Evolutionary conservation across 345 rosid species (phyloP).

Genomic region (Hevea brasiliensis): DNA sequence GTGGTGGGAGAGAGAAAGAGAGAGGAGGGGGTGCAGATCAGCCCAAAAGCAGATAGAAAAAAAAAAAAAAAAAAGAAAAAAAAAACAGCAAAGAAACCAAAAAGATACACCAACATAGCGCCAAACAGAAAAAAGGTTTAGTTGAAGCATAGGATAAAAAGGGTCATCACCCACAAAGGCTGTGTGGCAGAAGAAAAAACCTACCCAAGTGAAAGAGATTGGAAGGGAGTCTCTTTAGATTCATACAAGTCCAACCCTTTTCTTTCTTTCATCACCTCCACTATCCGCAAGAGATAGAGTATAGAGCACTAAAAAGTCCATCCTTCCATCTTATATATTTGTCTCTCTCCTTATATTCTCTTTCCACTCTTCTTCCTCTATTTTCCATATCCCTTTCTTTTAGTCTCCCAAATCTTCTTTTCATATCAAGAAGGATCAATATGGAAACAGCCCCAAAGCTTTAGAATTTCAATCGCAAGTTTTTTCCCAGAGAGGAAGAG

Average conservation of each 20-base stretch:
- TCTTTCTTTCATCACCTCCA: conserved; percentile 9
- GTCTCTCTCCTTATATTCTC: conserved; percentile 18
- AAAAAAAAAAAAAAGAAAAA: conserved; percentile 12
- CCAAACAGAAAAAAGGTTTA: conserved; percentile 24
- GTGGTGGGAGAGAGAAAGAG: too few relatives aligned
- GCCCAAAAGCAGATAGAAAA: conserved; percentile 1
- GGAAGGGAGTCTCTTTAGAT: not conserved
- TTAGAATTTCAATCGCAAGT: conserved; percentile 10
- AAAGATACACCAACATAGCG: conserved; percentile 35
- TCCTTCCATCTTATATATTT: conserved; percentile 26
- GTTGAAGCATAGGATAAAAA: conserved; percentile 33
- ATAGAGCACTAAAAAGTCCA: conserved; percentile 22
- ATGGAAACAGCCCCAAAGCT: conserved; percentile 9
- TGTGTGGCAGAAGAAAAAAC: conserved; percentile 2
- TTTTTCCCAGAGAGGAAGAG: conserved; percentile 16
- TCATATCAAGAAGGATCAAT: conserved; percentile 14
- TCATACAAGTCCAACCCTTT: not conserved
- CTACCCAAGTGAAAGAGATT: conserved; percentile 12
- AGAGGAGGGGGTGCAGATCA: conserved; percentile 18
- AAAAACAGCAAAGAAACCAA: conserved; percentile 21
- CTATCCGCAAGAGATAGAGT: conserved; percentile 18
- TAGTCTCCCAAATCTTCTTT: conserved; percentile 5
- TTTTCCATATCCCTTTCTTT: conserved; percentile 5
- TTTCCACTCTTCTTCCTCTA: not conserved
- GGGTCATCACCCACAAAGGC: conserved; percentile 33